Evolutionary conservation across 225 moss, liverwort and hornwort genomes (phyloP).

Genomic region (Rhytidiadelphus loreus): DNA sequence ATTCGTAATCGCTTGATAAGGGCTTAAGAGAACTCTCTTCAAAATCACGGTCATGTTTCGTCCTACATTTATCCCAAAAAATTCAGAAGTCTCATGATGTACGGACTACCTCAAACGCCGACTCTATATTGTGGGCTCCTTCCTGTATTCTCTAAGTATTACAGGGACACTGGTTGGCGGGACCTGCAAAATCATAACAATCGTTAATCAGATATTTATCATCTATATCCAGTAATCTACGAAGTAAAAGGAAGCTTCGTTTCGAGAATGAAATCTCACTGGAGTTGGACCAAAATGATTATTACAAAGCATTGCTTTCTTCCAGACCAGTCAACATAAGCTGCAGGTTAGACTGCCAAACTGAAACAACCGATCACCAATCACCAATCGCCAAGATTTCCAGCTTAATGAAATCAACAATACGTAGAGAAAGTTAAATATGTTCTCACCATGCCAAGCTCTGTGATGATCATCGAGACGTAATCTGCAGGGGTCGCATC

Average conservation of each 20-base stretch:
- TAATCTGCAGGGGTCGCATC: constrained; percentile 91
- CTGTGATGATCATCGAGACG: constrained; percentile 88
- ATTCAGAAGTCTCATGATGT: neutral
- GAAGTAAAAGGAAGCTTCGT: neutral
- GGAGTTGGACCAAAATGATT: neutral
- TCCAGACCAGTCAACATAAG: neutral
- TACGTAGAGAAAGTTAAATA: neutral
- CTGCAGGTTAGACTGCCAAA: neutral
- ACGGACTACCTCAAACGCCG: neutral
- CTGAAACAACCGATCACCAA: neutral
- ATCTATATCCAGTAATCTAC: neutral
- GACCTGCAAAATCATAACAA: constrained; percentile 34
- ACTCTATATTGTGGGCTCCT: constrained; percentile 36
- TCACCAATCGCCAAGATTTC: neutral
- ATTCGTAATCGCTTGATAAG: neutral
- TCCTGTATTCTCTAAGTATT: constrained; percentile 79
- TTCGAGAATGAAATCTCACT: neutral
- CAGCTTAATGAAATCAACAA: neutral
- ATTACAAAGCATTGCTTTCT: neutral
- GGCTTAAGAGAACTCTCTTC: neutral
- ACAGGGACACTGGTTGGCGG: constrained; percentile 92
- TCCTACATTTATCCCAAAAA: neutral
- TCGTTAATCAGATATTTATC: neutral
- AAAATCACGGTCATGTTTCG: neutral
- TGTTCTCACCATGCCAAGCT: constrained; percentile 82